A percentile compares a stretch with the other conserved stretches of the same genome.
These are phyloP conservation scores for Isochrysis galbana DNA, from an alignment of 78 protist species.

Conservation along the genomic window DNA sequence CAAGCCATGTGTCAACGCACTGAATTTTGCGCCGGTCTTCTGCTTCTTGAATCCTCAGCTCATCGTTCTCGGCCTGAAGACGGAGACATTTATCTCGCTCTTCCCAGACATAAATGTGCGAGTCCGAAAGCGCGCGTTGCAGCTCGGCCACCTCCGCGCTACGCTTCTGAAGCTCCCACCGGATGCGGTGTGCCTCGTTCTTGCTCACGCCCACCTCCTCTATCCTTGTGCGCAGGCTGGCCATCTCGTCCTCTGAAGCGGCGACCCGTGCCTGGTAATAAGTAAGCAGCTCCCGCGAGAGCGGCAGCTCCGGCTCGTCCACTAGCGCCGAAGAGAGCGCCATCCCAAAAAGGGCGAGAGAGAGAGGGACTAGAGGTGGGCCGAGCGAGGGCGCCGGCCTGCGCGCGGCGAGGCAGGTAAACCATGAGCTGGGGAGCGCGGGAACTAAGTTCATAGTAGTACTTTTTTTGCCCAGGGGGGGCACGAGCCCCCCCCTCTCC, in stretches of 20 bases:
- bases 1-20: too few relatives aligned
- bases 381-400: too few relatives aligned
- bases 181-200: not conserved
- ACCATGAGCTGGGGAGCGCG: too few relatives aligned
- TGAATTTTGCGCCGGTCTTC: not conserved
- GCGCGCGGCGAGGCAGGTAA: too few relatives aligned
- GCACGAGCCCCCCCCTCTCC: too few relatives aligned
- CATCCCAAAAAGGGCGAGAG: too few relatives aligned
- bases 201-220: not conserved
- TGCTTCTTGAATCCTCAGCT: not conserved
- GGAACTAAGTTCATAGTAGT: too few relatives aligned
- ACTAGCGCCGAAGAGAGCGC: not conserved
- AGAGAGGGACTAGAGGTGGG: too few relatives aligned
- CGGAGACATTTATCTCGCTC: not conserved
- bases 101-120: conserved; percentile 13
- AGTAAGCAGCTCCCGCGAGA: not conserved
- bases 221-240: not conserved
- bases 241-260: not conserved
- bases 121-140: conserved; percentile 12
- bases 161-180: not conserved
- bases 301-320: not conserved
- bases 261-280: not conserved
- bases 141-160: not conserved
- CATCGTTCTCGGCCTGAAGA: not conserved
- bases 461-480: too few relatives aligned